These are phyloP conservation scores for Lactuca sativa DNA, from an alignment of 129 eudicot species.

Conservation along the genomic window DNA sequence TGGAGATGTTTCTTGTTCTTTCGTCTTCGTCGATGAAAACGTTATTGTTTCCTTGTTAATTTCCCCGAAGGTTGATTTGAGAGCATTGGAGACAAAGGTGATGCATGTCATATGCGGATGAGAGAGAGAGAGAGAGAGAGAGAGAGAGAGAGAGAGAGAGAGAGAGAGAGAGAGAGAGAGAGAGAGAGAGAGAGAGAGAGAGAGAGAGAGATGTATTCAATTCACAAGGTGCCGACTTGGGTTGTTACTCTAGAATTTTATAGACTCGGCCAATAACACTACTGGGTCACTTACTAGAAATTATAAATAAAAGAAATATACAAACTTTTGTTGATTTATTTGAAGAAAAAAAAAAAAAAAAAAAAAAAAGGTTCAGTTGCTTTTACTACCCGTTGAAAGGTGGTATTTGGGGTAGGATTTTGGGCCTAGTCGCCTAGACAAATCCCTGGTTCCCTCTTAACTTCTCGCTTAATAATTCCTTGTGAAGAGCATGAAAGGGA, in stretches of 20 bases:
- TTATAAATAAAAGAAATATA: not conserved
- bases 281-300: not conserved
- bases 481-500: too few species aligned
- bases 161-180: slow-evolving; percentile 1
- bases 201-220: slow-evolving; percentile 24
- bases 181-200: slow-evolving; percentile 23
- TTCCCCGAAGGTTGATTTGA: slow-evolving; percentile 10
- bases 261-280: slow-evolving; percentile 7
- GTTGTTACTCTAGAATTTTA: slow-evolving; percentile 16
- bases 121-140: not conserved
- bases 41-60: slow-evolving; percentile 32
- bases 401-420: too few species aligned
- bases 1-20: slow-evolving; percentile 41
- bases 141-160: not conserved
- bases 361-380: too few species aligned
- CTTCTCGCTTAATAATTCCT: too few species aligned
- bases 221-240: slow-evolving; percentile 25
- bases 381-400: too few species aligned
- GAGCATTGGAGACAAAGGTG: slow-evolving; percentile 38
- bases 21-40: slow-evolving; percentile 51
- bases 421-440: too few species aligned
- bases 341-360: too few species aligned
- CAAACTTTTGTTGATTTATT: too few species aligned
- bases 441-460: too few species aligned
- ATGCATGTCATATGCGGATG: slow-evolving; percentile 38